Percentiles rank a stretch among this genome's conserved stretches.
These are phyloP conservation scores for Salix exigua DNA, from an alignment of 345 rosid species.

Conservation along the genomic window DNA sequence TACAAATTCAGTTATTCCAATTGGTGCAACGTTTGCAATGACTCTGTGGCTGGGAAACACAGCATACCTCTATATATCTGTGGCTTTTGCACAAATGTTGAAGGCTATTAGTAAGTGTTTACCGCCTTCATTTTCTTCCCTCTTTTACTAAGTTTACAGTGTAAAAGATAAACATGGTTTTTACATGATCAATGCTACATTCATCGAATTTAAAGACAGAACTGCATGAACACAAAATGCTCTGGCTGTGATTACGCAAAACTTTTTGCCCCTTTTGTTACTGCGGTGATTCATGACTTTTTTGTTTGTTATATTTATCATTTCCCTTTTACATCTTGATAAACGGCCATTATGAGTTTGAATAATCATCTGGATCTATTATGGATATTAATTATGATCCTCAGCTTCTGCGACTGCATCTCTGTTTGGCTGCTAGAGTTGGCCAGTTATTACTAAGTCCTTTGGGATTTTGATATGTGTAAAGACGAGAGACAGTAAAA, in stretches of 20 bases:
- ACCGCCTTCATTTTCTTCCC: background rate
- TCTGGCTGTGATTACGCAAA: too few species aligned
- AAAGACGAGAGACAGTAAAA: too few species aligned
- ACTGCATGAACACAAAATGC: too few species aligned
- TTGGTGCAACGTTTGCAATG: constrained; percentile 97
- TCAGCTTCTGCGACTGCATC: background rate
- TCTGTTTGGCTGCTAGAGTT: background rate
- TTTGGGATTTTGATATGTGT: background rate
- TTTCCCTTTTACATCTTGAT: background rate
- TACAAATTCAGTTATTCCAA: constrained; percentile 76
- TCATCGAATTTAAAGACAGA: too few species aligned
- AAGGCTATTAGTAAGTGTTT: constrained; percentile 82
- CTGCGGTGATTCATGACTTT: too few species aligned
- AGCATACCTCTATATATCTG: constrained; percentile 93
- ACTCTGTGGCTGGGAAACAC: constrained; percentile 99
- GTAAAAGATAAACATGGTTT: background rate
- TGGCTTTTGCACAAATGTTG: constrained; percentile 95
- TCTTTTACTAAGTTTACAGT: background rate
- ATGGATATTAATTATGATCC: background rate
- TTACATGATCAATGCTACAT: background rate
- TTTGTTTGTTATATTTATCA: background rate
- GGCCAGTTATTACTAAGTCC: background rate
- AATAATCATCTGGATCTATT: background rate
- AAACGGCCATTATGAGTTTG: background rate
- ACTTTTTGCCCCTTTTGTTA: too few species aligned